Base-by-base conservation (phyloP, 805 yeast genomes). In the Metschnikowia baotianmanensis region DNA sequence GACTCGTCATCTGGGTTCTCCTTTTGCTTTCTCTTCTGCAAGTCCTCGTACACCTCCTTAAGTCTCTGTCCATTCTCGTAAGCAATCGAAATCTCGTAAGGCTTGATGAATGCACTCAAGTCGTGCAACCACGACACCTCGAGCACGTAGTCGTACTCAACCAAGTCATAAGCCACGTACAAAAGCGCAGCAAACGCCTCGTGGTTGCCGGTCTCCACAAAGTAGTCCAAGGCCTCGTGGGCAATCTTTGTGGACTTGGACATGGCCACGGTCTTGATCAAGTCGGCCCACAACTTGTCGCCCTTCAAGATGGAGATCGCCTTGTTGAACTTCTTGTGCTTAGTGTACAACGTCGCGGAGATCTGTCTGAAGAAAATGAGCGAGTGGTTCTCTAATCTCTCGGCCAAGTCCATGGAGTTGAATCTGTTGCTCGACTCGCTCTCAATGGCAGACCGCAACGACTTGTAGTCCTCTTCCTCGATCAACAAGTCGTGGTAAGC, bases 401-500 rank as follows among this genome's bases (percentile, higher is more conserved):
- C 83, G 38, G 99, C 99, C 52, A 93, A 77, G 34, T 87, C 97
- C 52, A 93, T 72, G 42, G 91, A 86, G 63, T 93, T 97, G 67
- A 83, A 93, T 63, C 93, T 80, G 67, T 90, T 96, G 62, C 84
- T 83, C 21, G 88, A 76, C 50, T 68, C 74, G 44, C 62, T 68
- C 46, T 91, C 98, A 50, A 91, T 89, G 21, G 90, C 85, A 47
- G 83, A 82, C 53, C 86, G 80, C 62, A 93, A 75, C 15, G 96
- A 83, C 66, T 88, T 86, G 74, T 91, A 81, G 64, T 93, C 98
- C 65, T 89, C 95, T 68, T 93, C 98, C 71, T 93, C 99, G 51
- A 93, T 88, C 69, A 93, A 77, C 57, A 93, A 68, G 57, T 90
- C 96, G 61, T 93, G 98, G 69, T 91, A 91, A 11, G 98, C 98